Evolutionary conservation across 257 asterid species (phyloP).

Genomic region (Handroanthus guayacan): DNA sequence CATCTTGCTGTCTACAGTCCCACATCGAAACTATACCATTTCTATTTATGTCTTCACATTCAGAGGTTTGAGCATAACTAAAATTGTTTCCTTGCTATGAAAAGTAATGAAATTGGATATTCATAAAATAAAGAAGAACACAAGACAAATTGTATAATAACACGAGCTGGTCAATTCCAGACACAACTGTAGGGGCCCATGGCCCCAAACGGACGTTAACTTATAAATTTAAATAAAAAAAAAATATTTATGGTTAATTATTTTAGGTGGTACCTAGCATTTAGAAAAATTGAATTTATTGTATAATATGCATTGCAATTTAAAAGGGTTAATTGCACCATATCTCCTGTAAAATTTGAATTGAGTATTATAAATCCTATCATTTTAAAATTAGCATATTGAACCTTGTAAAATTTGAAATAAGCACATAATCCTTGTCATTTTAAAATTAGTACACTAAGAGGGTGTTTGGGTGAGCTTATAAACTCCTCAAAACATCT

Average conservation of each 20-base stretch:
- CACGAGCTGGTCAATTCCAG: conserved; percentile 11
- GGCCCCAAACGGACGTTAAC: conserved; percentile 12
- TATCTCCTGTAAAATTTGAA: no score
- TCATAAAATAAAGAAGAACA: background rate
- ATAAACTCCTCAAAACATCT: no score
- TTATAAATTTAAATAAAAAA: background rate
- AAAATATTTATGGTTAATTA: background rate
- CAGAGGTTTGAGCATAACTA: conserved; percentile 25
- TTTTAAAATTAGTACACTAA: no score
- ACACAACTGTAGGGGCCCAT: conserved; percentile 9
- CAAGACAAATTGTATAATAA: background rate
- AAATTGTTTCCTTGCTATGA: conserved; percentile 14
- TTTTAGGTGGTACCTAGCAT: background rate
- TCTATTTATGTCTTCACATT: conserved; percentile 39
- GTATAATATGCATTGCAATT: no score
- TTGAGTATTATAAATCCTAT: no score
- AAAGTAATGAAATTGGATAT: background rate
- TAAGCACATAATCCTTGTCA: no score
- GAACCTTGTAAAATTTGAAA: no score
- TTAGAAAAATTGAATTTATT: no score
- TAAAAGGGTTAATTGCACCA: no score
- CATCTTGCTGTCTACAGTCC: conserved; percentile 16
- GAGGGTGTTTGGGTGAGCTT: no score
- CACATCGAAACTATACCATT: conserved; percentile 40
- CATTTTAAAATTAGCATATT: no score